Percentiles rank a stretch among this genome's conserved stretches.
Evolutionary conservation across 768 basidiomycete genomes (phyloP).

Genomic region (Tylopilus vinaceipallidus): DNA sequence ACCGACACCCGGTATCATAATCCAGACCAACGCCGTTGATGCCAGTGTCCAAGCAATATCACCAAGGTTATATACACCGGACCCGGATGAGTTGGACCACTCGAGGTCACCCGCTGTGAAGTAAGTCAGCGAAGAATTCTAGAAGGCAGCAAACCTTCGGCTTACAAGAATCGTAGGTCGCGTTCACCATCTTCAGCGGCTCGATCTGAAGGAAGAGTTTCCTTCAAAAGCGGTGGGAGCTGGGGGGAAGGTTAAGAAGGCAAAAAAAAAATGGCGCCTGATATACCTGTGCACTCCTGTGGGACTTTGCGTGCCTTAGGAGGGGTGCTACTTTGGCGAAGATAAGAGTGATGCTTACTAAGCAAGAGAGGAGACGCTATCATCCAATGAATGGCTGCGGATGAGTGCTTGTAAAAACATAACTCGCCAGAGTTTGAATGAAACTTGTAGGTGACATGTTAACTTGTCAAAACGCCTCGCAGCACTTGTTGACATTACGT

Average conservation of each 20-base stretch:
- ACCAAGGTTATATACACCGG: slow-evolving; percentile 53
- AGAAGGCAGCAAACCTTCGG: not conserved
- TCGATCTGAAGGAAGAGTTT: not conserved
- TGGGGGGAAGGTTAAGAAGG: not conserved
- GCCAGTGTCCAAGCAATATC: slow-evolving; percentile 70
- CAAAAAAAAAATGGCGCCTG: not conserved
- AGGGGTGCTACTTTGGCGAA: slow-evolving; percentile 4
- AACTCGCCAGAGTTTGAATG: no score
- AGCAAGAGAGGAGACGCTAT: slow-evolving; percentile 18
- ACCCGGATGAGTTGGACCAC: slow-evolving; percentile 21
- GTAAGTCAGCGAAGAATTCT: not conserved
- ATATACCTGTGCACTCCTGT: slow-evolving; percentile 23
- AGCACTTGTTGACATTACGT: not conserved
- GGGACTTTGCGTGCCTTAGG: slow-evolving; percentile 17
- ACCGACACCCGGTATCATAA: slow-evolving; percentile 85
- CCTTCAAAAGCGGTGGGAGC: slow-evolving; percentile 1
- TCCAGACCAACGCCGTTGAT: slow-evolving; percentile 77
- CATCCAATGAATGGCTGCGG: slow-evolving; percentile 17
- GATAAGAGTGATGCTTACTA: slow-evolving; percentile 23
- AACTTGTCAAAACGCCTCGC: slow-evolving; percentile 17
- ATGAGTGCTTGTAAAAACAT: not conserved
- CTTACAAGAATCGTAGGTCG: slow-evolving; percentile 42
- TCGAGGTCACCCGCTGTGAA: slow-evolving; percentile 39
- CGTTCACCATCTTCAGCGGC: slow-evolving; percentile 38
- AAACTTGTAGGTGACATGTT: no score